Evolutionary conservation across 768 basidiomycete genomes (phyloP), one percentile per base, ranked within the genome.

Genomic region (Hygrocybe punicea): DNA sequence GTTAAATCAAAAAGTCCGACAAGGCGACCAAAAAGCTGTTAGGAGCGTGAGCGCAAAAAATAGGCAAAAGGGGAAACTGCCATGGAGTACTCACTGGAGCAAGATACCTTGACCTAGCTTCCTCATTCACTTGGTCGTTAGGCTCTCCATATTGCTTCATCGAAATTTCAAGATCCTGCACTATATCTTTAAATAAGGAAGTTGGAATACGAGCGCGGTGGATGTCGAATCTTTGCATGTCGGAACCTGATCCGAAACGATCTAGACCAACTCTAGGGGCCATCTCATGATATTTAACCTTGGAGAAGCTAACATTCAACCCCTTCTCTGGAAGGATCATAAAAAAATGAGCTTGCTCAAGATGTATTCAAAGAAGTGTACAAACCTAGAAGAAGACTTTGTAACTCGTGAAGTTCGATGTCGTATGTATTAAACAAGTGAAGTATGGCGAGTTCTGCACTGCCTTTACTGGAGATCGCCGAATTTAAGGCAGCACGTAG

Each of bases 121-220:
- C 40, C 40, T 54, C 53, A 45, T 54, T 54, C 14, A 3, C 6
- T 9, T 54, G 53, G 4, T 44, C 14, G 16, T 21, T 2, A 37
- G 53, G 39, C 39, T 46, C 44, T 11, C 53, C 53, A 24, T 54
- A 54, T 10, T 54, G 53, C 33, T 54, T 42, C 53, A 44, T 44
- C 11, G 25, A 9, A 24, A 46, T 33, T 24, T 54, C 23, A 40
- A 65, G 25, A 58, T 65, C 64, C 16, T 58, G 25, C 17, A 60
- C 54, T 19, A 65, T 63, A 10, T 37, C 39, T 55, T 58, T 59
- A 39, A 65, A 63, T 34, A 65, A 44, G 37, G 62, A 51, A 29
- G 62, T 61, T 40, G 60, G 64, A 56, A 65, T 63, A 35, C 64
- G 64, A 36, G 64, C 57, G 51, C 64, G 64, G 48, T 60, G 39